Evolutionary conservation across 2,329 filamentous ascomycete species (phyloP), one percentile per base, ranked within the genome.

Genomic region (Xylariaceae sp.): DNA sequence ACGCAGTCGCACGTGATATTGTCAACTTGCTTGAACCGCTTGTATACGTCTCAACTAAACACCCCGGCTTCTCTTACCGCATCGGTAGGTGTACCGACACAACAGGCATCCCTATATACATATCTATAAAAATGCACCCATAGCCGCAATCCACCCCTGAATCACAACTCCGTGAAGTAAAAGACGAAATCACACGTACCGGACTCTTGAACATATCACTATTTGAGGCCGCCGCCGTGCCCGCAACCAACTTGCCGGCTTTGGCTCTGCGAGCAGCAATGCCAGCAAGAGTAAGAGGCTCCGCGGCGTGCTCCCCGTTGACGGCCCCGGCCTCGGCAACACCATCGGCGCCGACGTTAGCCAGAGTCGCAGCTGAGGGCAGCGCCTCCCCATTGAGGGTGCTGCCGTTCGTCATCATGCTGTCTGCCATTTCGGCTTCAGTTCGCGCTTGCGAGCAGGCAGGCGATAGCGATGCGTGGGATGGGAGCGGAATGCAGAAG

Each of bases 151-250:
- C 26, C 26, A 26, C 8, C 26, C 4, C 26, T 26, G 9, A 36
- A 10, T 37, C 12, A 18, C 15, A 45, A 32, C 9, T 18, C 13
- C 21, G 15, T 29, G 19, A 16, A 13, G 13, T 13, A 22, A 36
- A 34, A 32, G 3, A 51, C 22, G 43, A 13, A 45, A 16, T 37
- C 5, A 26, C 16, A 56, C 80, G 64, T 71, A 88, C 85, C 51
- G 83, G 78, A 49, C 84, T 84, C 72, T 94, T 94, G 73, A 95
- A 96, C 76, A 88, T 84, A 64, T 92, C 87, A 70, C 88, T 89
- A 70, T 86, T 85, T 2, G 87, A 86, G 47, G 81, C 79, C 9
- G 90, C 88, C 30, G 92, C 92, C 44, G 89, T 81, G 36, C 87
- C 87, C 16, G 85, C 88, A 58, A 88, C 77, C 37, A 94, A 76